Evolutionary conservation across 2,329 filamentous ascomycete genomes (phyloP).

Genomic region (Fusarium poae): DNA sequence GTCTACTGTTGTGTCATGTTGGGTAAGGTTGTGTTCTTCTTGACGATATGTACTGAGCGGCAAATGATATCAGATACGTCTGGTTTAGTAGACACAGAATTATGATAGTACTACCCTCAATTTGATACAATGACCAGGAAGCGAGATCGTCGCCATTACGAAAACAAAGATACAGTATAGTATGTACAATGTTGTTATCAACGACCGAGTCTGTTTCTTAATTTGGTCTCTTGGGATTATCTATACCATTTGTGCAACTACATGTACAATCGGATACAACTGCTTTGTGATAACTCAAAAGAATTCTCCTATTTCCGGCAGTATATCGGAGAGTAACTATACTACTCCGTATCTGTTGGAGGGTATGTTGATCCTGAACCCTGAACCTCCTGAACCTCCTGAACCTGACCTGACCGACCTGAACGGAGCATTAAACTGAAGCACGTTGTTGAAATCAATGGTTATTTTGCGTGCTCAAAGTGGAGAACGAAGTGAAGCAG

Average conservation of each 20-base stretch:
- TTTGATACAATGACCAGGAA: background rate
- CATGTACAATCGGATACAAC: background rate
- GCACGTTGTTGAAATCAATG: slow-evolving; percentile 37
- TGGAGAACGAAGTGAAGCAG: slow-evolving; percentile 38
- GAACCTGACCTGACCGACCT: slow-evolving; percentile 6
- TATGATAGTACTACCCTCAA: background rate
- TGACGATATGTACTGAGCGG: background rate
- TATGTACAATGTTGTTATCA: background rate
- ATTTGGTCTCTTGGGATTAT: slow-evolving; percentile 1
- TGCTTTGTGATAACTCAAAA: slow-evolving; percentile 3
- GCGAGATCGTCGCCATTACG: background rate
- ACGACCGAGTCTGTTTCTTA: background rate
- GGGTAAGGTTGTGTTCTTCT: slow-evolving; percentile 20
- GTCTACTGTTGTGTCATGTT: slow-evolving; percentile 14
- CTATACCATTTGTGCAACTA: slow-evolving; percentile 15
- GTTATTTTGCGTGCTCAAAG: slow-evolving; percentile 37
- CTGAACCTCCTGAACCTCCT: slow-evolving; percentile 5
- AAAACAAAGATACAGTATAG: background rate
- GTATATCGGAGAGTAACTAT: slow-evolving; percentile 6
- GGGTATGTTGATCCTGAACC: slow-evolving; percentile 17
- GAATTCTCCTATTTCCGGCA: background rate
- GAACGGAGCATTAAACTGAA: slow-evolving; percentile 24
- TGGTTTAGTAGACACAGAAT: background rate
- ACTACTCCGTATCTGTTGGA: slow-evolving; percentile 9
- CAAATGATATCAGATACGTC: background rate